phyloP scores from a whole-genome alignment of 208 protist genomes.

The Zelonia costaricensis region DNA sequence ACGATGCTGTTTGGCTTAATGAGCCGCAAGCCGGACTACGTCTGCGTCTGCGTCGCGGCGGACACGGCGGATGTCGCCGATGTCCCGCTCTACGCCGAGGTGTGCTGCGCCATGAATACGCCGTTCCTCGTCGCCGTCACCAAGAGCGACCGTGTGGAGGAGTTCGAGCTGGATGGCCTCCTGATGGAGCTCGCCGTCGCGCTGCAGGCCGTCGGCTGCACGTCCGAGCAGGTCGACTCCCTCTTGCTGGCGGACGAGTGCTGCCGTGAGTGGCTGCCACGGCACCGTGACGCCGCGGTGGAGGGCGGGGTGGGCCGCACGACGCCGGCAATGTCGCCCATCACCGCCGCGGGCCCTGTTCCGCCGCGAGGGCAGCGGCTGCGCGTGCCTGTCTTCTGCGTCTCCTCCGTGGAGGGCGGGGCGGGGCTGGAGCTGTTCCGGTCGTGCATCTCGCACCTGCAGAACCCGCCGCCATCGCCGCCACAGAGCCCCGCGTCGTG shows the following conservation, averaged over 20 bases:
- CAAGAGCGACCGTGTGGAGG: slow-evolving; percentile 92
- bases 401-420: slow-evolving; percentile 57
- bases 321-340: not conserved
- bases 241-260: slow-evolving; percentile 25
- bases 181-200: slow-evolving; percentile 76
- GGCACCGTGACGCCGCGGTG: slow-evolving; percentile 34
- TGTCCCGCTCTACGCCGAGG: slow-evolving; percentile 82
- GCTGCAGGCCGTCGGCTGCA: slow-evolving; percentile 43
- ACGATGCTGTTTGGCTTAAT: slow-evolving; percentile 93
- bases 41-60: slow-evolving; percentile 68
- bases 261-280: slow-evolving; percentile 30
- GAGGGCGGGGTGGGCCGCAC: slow-evolving; percentile 18
- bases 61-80: slow-evolving; percentile 30
- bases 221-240: slow-evolving; percentile 41
- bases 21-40: slow-evolving; percentile 91
- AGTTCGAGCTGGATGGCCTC: slow-evolving; percentile 93
- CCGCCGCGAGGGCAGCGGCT: slow-evolving; percentile 37
- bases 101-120: slow-evolving; percentile 93
- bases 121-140: slow-evolving; percentile 94
- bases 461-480: slow-evolving; percentile 17
- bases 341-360: not conserved
- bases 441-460: slow-evolving; percentile 44
- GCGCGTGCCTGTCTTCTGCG: slow-evolving; percentile 60
- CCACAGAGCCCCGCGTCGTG: slow-evolving; percentile 19
- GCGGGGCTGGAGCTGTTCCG: slow-evolving; percentile 59